Conservation (phyloP, 208 protist species). For the Trypanosoma congolense region DNA sequence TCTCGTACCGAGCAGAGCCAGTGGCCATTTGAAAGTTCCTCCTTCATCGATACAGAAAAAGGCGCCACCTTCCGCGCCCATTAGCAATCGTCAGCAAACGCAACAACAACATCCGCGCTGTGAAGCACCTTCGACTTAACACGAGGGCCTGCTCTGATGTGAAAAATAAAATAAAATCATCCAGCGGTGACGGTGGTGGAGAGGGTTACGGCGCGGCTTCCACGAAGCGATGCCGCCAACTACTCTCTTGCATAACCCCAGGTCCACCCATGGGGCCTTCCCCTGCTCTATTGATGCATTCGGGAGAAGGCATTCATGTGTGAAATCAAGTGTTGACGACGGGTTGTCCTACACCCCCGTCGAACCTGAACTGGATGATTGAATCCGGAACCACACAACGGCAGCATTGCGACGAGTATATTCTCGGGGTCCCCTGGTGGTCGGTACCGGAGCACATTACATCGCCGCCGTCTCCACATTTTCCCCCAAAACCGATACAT, state of each 20-base stretch:
- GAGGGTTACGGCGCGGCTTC: conserved; percentile 43
- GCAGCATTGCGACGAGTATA: too few relatives aligned
- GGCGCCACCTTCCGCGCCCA: conserved; percentile 18
- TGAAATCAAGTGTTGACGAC: too few relatives aligned
- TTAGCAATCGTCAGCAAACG: conserved; percentile 34
- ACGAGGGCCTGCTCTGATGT: conserved; percentile 43
- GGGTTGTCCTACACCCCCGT: too few relatives aligned
- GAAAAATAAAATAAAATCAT: conserved; percentile 36
- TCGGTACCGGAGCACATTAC: too few relatives aligned
- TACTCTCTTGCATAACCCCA: background rate
- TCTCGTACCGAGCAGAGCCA: conserved; percentile 28
- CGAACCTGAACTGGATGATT: too few relatives aligned
- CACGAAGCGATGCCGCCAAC: background rate
- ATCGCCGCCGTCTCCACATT: background rate
- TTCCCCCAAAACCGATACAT: background rate
- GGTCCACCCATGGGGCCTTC: conserved; percentile 1
- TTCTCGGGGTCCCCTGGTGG: too few relatives aligned
- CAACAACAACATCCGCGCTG: conserved; percentile 23
- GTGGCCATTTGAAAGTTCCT: conserved; percentile 39
- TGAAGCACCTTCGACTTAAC: background rate
- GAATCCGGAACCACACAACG: too few relatives aligned
- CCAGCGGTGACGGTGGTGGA: conserved; percentile 38
- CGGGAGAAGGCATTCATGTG: background rate
- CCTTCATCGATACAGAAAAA: conserved; percentile 43
- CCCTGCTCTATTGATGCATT: conserved; percentile 8